Evolutionary conservation across 495 filamentous ascomycete species (phyloP).

Genomic region (Collariella sp.): DNA sequence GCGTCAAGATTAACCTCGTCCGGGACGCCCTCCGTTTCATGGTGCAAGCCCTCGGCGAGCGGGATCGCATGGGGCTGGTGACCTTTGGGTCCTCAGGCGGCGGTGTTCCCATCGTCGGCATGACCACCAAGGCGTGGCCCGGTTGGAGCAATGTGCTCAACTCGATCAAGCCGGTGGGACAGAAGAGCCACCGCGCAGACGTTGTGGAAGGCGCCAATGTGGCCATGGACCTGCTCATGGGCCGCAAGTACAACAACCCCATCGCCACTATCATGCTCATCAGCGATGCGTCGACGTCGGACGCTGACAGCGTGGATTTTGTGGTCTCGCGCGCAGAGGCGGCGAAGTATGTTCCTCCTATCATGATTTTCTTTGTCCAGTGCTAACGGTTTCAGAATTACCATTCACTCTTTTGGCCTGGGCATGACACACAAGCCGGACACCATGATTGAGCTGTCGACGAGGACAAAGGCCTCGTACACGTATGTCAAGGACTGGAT

Average conservation of each 20-base stretch:
- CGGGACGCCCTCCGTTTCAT: conserved; percentile 93
- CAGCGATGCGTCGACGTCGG: conserved; percentile 96
- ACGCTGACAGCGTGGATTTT: conserved; percentile 94
- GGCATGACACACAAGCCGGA: conserved; percentile 97
- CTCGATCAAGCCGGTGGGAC: conserved; percentile 86
- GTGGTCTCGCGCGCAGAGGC: conserved; percentile 97
- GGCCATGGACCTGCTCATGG: conserved; percentile 98
- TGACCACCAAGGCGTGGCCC: conserved; percentile 89
- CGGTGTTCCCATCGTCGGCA: conserved; percentile 90
- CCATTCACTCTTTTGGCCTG: conserved; percentile 93
- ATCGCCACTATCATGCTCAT: conserved; percentile 95
- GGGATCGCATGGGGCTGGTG: conserved; percentile 93
- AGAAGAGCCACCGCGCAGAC: conserved; percentile 93
- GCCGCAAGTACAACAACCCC: conserved; percentile 91
- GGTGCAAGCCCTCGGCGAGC: conserved; percentile 81
- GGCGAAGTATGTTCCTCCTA: conserved; percentile 62
- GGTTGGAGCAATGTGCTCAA: conserved; percentile 85
- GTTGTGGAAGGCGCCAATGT: conserved; percentile 98
- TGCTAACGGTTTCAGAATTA: conserved; percentile 51
- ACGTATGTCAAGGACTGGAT: conserved; percentile 99
- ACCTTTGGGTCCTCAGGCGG: conserved; percentile 95
- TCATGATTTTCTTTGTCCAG: background rate
- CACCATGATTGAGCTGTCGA: conserved; percentile 96
- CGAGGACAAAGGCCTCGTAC: conserved; percentile 91
- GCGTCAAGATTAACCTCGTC: conserved; percentile 91